Percentiles rank a stretch among this genome's conserved stretches.
phyloP scores from a whole-genome alignment of 2,329 filamentous ascomycete species.

The Westerdykella ornata region DNA sequence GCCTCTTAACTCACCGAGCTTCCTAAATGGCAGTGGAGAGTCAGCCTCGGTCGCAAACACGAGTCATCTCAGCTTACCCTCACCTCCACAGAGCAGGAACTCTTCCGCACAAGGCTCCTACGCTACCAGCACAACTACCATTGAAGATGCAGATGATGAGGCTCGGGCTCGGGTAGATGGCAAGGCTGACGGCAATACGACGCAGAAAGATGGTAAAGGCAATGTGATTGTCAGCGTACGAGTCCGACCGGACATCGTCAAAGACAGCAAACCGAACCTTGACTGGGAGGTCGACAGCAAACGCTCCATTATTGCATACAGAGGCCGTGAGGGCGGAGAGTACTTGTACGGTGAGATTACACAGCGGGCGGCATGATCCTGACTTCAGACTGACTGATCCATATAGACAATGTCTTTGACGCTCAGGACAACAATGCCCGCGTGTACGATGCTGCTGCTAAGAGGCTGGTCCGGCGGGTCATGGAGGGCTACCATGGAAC shows the following conservation, averaged over 20 bases:
- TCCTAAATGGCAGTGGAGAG: slow-evolving; percentile 73
- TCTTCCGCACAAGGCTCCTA: slow-evolving; percentile 91
- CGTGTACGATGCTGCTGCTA: slow-evolving; percentile 91
- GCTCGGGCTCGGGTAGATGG: slow-evolving; percentile 44
- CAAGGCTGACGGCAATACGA: slow-evolving; percentile 19
- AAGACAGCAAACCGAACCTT: slow-evolving; percentile 59
- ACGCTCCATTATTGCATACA: slow-evolving; percentile 72
- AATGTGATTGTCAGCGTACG: slow-evolving; percentile 95
- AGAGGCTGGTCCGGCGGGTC: slow-evolving; percentile 86
- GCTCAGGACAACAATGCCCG: slow-evolving; percentile 88
- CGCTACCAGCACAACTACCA: slow-evolving; percentile 78
- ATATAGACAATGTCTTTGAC: slow-evolving; percentile 86
- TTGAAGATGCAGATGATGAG: slow-evolving; percentile 70
- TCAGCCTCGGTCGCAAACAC: slow-evolving; percentile 62
- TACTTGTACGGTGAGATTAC: slow-evolving; percentile 74
- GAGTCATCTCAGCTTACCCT: slow-evolving; percentile 63
- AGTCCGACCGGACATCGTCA: slow-evolving; percentile 75
- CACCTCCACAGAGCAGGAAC: slow-evolving; percentile 79
- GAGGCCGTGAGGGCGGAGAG: slow-evolving; percentile 83
- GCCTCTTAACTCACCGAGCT: slow-evolving; percentile 56
- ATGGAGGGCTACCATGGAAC: slow-evolving; percentile 99
- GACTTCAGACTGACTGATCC: slow-evolving; percentile 11
- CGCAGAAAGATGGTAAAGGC: slow-evolving; percentile 67
- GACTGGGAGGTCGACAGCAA: slow-evolving; percentile 92
- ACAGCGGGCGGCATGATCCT: slow-evolving; percentile 11